Evolutionary conservation across 805 yeast genomes (phyloP).

Genomic region (Danielia reshetovae): DNA sequence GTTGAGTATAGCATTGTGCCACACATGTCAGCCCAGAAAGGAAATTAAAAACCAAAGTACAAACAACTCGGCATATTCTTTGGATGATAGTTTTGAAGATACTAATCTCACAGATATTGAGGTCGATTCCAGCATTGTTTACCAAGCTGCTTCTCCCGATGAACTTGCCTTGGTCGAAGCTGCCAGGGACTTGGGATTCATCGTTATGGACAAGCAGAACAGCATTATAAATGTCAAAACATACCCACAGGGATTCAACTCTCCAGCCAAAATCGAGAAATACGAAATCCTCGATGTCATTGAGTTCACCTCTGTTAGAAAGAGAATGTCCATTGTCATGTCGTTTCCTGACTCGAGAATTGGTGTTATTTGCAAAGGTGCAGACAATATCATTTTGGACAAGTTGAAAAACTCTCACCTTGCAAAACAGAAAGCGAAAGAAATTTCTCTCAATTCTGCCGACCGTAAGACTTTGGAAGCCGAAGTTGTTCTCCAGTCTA

Average conservation of each 20-base stretch:
- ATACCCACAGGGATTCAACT: constrained; percentile 78
- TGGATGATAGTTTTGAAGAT: constrained; percentile 16
- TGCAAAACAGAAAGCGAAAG: constrained; percentile 63
- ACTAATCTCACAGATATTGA: constrained; percentile 6
- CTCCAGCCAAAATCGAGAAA: constrained; percentile 57
- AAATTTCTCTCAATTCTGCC: constrained; percentile 52
- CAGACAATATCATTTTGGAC: constrained; percentile 85
- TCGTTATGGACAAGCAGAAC: constrained; percentile 68
- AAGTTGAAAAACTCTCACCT: constrained; percentile 54
- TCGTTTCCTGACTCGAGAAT: constrained; percentile 71
- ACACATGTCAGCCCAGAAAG: constrained; percentile 78
- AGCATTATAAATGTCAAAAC: constrained; percentile 62
- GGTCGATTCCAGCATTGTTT: constrained; percentile 53
- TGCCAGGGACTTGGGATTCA: constrained; percentile 90
- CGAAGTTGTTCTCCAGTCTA: constrained; percentile 59
- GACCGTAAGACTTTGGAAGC: constrained; percentile 78
- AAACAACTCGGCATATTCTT: constrained; percentile 15
- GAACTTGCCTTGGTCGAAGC: constrained; percentile 92
- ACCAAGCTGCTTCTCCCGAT: constrained; percentile 96
- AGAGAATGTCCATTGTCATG: constrained; percentile 90
- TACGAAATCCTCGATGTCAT: constrained; percentile 77
- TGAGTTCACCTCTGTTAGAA: constrained; percentile 83
- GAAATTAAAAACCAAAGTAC: constrained; percentile 7
- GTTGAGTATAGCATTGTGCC: constrained; percentile 80
- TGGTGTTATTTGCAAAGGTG: constrained; percentile 88